Base-by-base conservation (phyloP, 2,329 filamentous ascomycete genomes). In the Sporothrix dimorphospora region DNA sequence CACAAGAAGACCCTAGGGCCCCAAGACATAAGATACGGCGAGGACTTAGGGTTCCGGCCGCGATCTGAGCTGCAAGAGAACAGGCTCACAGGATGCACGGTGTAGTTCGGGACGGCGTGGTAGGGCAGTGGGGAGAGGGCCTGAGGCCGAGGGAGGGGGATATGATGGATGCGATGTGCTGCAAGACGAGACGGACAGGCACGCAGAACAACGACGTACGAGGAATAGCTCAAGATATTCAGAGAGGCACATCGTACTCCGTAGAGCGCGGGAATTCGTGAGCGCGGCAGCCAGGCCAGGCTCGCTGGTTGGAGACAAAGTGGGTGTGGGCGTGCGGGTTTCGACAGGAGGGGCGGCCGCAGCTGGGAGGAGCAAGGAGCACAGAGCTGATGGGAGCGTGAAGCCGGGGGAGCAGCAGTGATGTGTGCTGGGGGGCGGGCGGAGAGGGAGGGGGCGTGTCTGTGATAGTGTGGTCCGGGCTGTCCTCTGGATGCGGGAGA, bases 261-360 rank as follows among this genome's bases (percentile, higher is more conserved):
- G 12, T 45, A 61, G 30, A 61, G 30, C 55, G 34, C 21, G 55
- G 55, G 34, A 40, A 61, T 55, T 21, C 24, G 51, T 30, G 40
- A 42, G 40, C 12, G 40, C 40, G 40, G 12, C 40, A 42, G 45
- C 45, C 16, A 49, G 45, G 45, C 19, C 45, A n/a, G 45, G 45
- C 45, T 49, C 16, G 45, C 45, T 6, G 19, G 19, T 47, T 47
- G 45, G 45, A 47, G 16, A 38, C 53, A 34, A 47, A 59, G 30
- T 24, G 63, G 42, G 63, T 47, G 63, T 34, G 63, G 63, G 45
- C 24, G 63, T 49, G 42, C 42, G 63, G 24, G 63, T 67, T 49
- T 67, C 42, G 49, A 55, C 34, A 38, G 34, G 66, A 51, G 47
- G 66, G 38, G n/a, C 19, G 38, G 38, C 45, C 30, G 49, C 66